phyloP scores from a whole-genome alignment of 345 rosid genomes.

The Atalantia buxifolia region DNA sequence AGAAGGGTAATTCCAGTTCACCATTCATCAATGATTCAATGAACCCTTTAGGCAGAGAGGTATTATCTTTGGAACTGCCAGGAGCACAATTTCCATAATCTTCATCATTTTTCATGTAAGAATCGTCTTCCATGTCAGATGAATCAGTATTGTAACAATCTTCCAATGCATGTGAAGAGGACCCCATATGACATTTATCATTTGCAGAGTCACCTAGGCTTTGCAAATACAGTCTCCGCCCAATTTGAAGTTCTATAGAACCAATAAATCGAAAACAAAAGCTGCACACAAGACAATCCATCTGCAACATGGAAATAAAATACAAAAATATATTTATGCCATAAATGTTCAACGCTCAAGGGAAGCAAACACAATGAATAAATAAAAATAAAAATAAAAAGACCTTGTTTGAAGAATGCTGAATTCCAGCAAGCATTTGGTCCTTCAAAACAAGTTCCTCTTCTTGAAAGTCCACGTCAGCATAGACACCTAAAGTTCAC shows the following conservation, averaged over 20 bases:
- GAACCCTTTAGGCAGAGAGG: slow-evolving; percentile 44
- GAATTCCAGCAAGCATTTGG: too few relatives aligned
- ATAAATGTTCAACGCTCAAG: neutral
- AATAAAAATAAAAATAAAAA: neutral
- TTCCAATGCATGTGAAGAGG: slow-evolving; percentile 10
- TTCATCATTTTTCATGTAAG: slow-evolving; percentile 10
- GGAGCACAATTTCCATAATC: slow-evolving; percentile 30
- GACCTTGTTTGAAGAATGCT: too few relatives aligned
- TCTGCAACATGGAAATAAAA: slow-evolving; percentile 34
- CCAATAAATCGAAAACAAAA: slow-evolving; percentile 82
- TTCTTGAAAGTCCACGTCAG: slow-evolving; percentile 52
- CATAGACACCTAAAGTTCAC: slow-evolving; percentile 55
- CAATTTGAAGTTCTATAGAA: slow-evolving; percentile 78
- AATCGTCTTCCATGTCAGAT: slow-evolving; percentile 35
- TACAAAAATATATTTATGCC: neutral
- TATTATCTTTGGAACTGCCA: slow-evolving; percentile 36
- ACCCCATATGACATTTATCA: slow-evolving; percentile 26
- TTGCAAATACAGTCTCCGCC: slow-evolving; percentile 72
- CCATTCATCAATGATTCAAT: slow-evolving; percentile 62
- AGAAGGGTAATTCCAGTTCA: slow-evolving; percentile 46
- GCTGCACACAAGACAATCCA: slow-evolving; percentile 90
- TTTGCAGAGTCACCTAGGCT: slow-evolving; percentile 46
- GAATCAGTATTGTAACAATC: slow-evolving; percentile 27
- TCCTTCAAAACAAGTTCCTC: slow-evolving; percentile 4
- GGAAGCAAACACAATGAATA: neutral